Conservation (phyloP, 2,329 filamentous ascomycete species). For the Diaporthe destruens region DNA sequence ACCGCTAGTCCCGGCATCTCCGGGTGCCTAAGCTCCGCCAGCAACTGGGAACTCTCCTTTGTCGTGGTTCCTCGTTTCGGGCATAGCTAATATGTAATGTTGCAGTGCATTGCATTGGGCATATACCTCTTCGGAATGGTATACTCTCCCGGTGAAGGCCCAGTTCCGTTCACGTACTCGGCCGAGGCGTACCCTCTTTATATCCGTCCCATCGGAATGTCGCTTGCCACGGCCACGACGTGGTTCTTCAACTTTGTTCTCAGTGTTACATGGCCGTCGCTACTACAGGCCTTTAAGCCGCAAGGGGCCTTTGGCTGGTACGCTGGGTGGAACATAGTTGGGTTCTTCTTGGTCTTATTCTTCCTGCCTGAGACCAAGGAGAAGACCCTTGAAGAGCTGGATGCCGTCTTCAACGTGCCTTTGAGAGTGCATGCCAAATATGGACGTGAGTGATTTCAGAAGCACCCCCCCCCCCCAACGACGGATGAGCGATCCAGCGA, state of each 20-base stretch:
- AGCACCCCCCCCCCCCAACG: neutral
- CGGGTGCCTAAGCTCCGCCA: neutral
- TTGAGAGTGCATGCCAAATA: conserved; percentile 60
- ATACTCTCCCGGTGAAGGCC: conserved; percentile 71
- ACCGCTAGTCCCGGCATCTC: neutral
- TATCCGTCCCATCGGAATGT: conserved; percentile 72
- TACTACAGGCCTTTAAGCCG: conserved; percentile 58
- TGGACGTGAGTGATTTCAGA: conserved; percentile 41
- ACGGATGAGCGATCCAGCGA: neutral
- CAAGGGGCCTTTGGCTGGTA: conserved; percentile 65
- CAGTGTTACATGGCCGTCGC: conserved; percentile 60
- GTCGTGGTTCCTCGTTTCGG: neutral
- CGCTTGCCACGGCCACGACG: conserved; percentile 65
- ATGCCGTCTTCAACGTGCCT: conserved; percentile 52
- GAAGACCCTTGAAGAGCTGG: conserved; percentile 55
- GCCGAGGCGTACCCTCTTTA: conserved; percentile 76
- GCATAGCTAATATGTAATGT: neutral
- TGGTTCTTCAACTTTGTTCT: conserved; percentile 61
- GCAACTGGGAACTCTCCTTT: neutral
- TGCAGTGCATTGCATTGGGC: conserved; percentile 58
- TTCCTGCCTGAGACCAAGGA: conserved; percentile 57
- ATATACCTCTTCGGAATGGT: conserved; percentile 62
- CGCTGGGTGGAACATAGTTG: conserved; percentile 61
- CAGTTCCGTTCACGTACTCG: conserved; percentile 75
- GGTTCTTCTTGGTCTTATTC: conserved; percentile 55